Evolutionary conservation across 2,329 filamentous ascomycete species (phyloP), one percentile per base, ranked within the genome.

Genomic region (Monosporascus sp.): DNA sequence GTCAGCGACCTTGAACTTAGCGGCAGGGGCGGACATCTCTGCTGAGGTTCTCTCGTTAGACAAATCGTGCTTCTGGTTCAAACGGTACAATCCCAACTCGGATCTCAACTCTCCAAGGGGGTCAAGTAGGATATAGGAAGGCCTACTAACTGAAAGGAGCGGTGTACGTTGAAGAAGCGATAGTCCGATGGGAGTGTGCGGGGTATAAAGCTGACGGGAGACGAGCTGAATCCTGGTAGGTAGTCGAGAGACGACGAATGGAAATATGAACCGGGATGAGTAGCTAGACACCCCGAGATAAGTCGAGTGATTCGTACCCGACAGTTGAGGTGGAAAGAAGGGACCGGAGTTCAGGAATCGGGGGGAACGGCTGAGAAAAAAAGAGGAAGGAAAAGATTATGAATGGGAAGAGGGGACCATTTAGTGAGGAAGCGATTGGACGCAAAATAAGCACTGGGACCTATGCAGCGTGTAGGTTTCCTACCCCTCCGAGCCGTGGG

Each of bases 1-100:
- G 84, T 97, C 94, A 72, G 93, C 91, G 80, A 99, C 93, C 90
- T 97, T 96, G 88, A 91, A 95, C 79, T 90, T 93, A 77, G 87
- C 79, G 73, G 91, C 91, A 78, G 91, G 91, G 70, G 90, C 89
- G 83, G 82, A 75, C 83, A 86, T 85, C 66, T 64, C 62, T 65
- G 49, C 37, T 48, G 36, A 60, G 52, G 20, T n/a, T 38, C 31
- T 17, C 16, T 2, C 38, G 40, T 26, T 22, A 51, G 20, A 19
- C 9, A 1, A 17, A 4, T 22, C 44, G 9, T 47, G 8, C 26
- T 34, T 6, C n/a, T 3, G 7, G 11, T 14, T n/a, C 31, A 34
- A 34, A 34, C 11, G 9, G 11, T 5, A 34, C 11, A 14, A 14
- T 11, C 11, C 27, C 31, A 11, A 34, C 31, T 34, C 31, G 5